Conservation (phyloP, 2,329 filamentous ascomycete species). For the Neopestalotiopsis clavispora region DNA sequence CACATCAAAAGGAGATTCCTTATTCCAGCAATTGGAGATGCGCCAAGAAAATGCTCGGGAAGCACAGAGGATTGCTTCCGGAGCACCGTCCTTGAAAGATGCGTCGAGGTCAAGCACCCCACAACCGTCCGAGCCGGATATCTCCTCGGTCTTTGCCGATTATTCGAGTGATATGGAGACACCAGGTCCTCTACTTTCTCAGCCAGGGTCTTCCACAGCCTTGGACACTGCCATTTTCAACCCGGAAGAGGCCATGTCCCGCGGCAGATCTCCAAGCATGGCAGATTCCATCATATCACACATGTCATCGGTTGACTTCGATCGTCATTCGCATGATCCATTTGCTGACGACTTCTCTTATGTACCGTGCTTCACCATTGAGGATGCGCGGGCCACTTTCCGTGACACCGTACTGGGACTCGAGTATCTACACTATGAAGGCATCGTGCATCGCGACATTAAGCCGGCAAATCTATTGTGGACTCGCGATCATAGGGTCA, state of each 20-base stretch:
- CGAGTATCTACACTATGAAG: conserved; percentile 90
- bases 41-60: conserved; percentile 36
- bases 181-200: conserved; percentile 56
- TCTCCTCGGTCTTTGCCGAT: conserved; percentile 35
- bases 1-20: conserved; percentile 27
- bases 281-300: conserved; percentile 77
- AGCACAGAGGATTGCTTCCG: conserved; percentile 53
- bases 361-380: conserved; percentile 89
- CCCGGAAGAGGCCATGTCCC: conserved; percentile 57
- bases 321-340: conserved; percentile 62
- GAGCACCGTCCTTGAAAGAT: conserved; percentile 52
- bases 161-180: conserved; percentile 60
- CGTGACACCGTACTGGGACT: conserved; percentile 91
- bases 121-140: conserved; percentile 39
- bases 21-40: conserved; percentile 24
- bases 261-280: conserved; percentile 78
- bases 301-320: conserved; percentile 69
- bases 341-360: conserved; percentile 90
- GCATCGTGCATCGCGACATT: conserved; percentile 83
- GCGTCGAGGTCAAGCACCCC: conserved; percentile 38
- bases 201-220: conserved; percentile 57
- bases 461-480: conserved; percentile 91
- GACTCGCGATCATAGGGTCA: conserved; percentile 83
- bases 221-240: conserved; percentile 78
- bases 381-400: conserved; percentile 82